Evolutionary conservation across 768 basidiomycete species (phyloP), one percentile per base, ranked within the genome.

Genomic region (Clathrus columnatus): DNA sequence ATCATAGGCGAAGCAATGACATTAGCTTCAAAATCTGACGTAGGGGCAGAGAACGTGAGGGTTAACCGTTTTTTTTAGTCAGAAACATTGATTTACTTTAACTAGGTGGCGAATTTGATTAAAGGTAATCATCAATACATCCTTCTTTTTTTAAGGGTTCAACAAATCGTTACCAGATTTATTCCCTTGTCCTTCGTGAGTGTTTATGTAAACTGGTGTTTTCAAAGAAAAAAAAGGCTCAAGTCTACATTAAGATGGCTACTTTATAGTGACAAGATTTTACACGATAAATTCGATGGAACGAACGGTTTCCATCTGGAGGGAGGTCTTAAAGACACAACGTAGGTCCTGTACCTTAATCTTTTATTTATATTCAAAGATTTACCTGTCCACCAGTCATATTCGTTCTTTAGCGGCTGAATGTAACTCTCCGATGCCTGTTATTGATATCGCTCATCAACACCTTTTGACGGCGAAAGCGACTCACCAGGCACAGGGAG

Each of bases 241-340:
- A 47, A 48, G 18, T 7, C 6, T n/a, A 28, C 57, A 27, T 8
- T 18, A 51, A 84, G 83, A 48, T 64, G 80, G 54, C 58, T 82
- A 48, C 66, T 65, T 8, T 87, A 87, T 65, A 79, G 79, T 20
- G 75, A 81, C 23, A 83, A 83, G 66, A 87, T 93, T 72, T 70
- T 82, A 10, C 71, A 81, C 53, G 83, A 91, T 68, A 72, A 78
- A 29, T 94, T 92, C 63, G 84, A 89, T 55, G 87, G 81, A 20
- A 72, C 76, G 7, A 72, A 70, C 17, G 92, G 91, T 14, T 93
- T 95, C 66, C 72, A 83, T 11, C 80, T 93, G 48, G 83, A 88
- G 46, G 87, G 87, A n/a, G 92, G 90, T 17, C 82, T 95, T 63
- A 91, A 91, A 63, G 91, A 93, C 63, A 85, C 88, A 0, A 69